These are phyloP conservation scores for Teratosphaeria zuluensis DNA, from an alignment of 2,329 filamentous ascomycete genomes.

Conservation along the genomic window DNA sequence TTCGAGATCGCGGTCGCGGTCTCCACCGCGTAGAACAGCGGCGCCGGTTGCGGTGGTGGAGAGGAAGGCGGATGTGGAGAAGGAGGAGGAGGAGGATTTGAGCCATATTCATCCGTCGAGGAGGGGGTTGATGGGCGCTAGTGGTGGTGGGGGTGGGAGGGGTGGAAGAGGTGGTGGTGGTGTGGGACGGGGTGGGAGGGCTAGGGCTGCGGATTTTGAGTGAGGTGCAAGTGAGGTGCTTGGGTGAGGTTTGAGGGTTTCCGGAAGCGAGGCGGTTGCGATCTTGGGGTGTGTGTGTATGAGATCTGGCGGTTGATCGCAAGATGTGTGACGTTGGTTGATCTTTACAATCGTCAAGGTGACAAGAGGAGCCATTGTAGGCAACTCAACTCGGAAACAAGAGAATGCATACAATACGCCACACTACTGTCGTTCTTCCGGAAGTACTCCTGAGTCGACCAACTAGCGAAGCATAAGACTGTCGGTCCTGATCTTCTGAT, in stretches of 20 bases:
- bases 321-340: no score
- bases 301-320: no score
- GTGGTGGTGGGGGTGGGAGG: background rate
- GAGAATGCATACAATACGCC: no score
- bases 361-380: no score
- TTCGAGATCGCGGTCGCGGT: conserved; percentile 15
- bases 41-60: background rate
- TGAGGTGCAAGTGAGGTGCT: conserved; percentile 1
- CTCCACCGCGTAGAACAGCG: conserved; percentile 8
- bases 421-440: no score
- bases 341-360: no score
- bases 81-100: conserved; percentile 19
- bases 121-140: conserved; percentile 21
- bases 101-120: conserved; percentile 27
- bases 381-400: no score
- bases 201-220: conserved; percentile 19
- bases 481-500: no score
- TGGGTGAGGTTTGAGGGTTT: no score
- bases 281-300: background rate
- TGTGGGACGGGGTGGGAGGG: conserved; percentile 12
- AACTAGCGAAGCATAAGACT: no score
- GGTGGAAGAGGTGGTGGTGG: background rate
- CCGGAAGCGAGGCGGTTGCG: background rate
- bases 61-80: conserved; percentile 4
- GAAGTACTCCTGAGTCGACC: no score